Percentiles rank a stretch among this genome's conserved stretches.
Evolutionary conservation across 2,329 filamentous ascomycete species (phyloP).

Genomic region (Hypomyces perniciosus): DNA sequence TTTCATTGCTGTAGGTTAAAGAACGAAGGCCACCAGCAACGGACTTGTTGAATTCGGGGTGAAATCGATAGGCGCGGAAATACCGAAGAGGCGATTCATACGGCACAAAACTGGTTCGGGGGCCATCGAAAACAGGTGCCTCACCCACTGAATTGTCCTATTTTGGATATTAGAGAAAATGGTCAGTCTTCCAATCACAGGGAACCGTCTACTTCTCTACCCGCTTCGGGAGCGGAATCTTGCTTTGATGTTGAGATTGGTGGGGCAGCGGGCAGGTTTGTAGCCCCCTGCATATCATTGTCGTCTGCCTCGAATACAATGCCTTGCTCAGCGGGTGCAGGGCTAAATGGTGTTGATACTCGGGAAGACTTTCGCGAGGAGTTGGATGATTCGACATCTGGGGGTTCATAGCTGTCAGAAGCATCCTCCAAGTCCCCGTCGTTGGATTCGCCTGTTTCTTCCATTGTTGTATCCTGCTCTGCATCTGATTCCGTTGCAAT

Average conservation of each 20-base stretch:
- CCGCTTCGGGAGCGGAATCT: slow-evolving; percentile 20
- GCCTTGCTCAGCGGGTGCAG: slow-evolving; percentile 16
- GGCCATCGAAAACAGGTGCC: slow-evolving; percentile 2
- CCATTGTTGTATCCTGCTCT: slow-evolving; percentile 14
- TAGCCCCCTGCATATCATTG: slow-evolving; percentile 20
- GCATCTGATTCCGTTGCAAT: background rate
- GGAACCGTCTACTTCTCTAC: slow-evolving; percentile 38
- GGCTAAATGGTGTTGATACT: slow-evolving; percentile 8
- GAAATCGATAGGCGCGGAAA: slow-evolving; percentile 87
- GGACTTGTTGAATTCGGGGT: slow-evolving; percentile 64
- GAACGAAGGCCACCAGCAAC: slow-evolving; percentile 77
- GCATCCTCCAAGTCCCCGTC: slow-evolving; percentile 32
- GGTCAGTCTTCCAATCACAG: background rate
- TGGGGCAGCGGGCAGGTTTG: slow-evolving; percentile 18
- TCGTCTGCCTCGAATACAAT: slow-evolving; percentile 22
- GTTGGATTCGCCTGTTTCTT: slow-evolving; percentile 25
- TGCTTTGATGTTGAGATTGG: slow-evolving; percentile 27
- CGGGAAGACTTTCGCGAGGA: background rate
- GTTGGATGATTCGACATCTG: slow-evolving; percentile 29
- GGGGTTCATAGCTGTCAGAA: slow-evolving; percentile 53
- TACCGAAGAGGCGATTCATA: slow-evolving; percentile 79
- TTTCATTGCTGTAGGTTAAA: slow-evolving; percentile 87
- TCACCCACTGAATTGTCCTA: slow-evolving; percentile 16
- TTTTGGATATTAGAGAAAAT: slow-evolving; percentile 15
- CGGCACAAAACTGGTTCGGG: slow-evolving; percentile 36